Percentiles rank a stretch among this genome's conserved stretches.
Evolutionary conservation across 1,284 basidiomycete genomes (phyloP).

Genomic region (Xanthoconium separans): DNA sequence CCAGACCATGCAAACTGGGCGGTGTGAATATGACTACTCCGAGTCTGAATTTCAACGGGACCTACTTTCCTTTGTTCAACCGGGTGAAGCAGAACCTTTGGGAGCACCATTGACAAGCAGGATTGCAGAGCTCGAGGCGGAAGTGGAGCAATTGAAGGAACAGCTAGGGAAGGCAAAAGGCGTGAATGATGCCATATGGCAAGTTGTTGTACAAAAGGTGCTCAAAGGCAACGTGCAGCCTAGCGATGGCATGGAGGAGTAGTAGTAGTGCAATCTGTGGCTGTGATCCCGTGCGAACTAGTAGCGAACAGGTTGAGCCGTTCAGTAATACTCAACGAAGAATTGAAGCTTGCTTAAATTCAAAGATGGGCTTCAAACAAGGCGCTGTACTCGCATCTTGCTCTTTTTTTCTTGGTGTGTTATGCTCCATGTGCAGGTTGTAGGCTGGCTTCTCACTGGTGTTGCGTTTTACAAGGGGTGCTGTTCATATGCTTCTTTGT

Average conservation of each 20-base stretch:
- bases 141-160: constrained; percentile 61
- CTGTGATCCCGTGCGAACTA: constrained; percentile 28
- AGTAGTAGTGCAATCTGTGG: constrained; percentile 6
- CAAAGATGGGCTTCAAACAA: constrained; percentile 78
- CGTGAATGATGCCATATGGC: constrained; percentile 91
- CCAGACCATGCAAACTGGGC: constrained; percentile 19
- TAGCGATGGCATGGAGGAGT: constrained; percentile 8
- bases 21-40: constrained; percentile 39
- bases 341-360: background rate
- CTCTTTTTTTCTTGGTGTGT: constrained; percentile 78
- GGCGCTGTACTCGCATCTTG: constrained; percentile 80
- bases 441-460: constrained; percentile 2
- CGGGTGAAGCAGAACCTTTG: constrained; percentile 34
- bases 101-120: constrained; percentile 48
- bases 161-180: constrained; percentile 80
- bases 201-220: constrained; percentile 67
- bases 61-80: constrained; percentile 58
- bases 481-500: constrained; percentile 87
- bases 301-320: too few relatives aligned
- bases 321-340: too few relatives aligned
- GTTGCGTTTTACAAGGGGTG: constrained; percentile 52
- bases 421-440: constrained; percentile 1
- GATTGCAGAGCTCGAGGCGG: constrained; percentile 69
- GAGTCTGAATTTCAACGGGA: constrained; percentile 58
- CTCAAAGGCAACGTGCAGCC: constrained; percentile 35